These are phyloP conservation scores for Psidium guajava DNA, from an alignment of 345 rosid species.

Conservation along the genomic window DNA sequence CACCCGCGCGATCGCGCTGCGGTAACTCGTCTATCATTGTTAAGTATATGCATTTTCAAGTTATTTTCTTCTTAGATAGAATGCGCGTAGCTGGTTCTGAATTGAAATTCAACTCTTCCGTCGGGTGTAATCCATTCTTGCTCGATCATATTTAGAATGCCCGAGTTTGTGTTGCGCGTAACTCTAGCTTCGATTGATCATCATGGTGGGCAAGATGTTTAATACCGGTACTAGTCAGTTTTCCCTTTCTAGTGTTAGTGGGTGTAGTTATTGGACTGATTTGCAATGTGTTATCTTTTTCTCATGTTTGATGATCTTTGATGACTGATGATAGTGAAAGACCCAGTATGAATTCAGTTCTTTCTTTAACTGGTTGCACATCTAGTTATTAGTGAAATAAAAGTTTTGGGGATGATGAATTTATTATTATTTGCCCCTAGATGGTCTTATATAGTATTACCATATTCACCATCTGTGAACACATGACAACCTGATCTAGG, in stretches of 20 bases:
- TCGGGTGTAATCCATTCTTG: not conserved
- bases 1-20: conserved; percentile 87
- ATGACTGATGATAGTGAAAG: not conserved
- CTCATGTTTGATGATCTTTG: not conserved
- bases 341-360: not conserved
- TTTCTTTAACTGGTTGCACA: not conserved
- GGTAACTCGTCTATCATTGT: conserved; percentile 24
- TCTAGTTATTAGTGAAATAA: not conserved
- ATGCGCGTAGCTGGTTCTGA: not conserved
- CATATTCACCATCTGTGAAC: not conserved
- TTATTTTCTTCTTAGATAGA: not conserved
- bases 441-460: not conserved
- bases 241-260: not conserved
- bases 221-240: not conserved
- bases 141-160: not conserved
- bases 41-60: not conserved
- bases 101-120: not conserved
- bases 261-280: not conserved
- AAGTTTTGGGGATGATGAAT: not conserved
- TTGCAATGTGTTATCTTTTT: not conserved
- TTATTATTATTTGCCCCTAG: not conserved
- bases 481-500: not conserved
- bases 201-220: not conserved
- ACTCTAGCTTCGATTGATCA: not conserved
- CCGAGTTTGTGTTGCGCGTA: not conserved